These are phyloP conservation scores for Venturia asperata DNA, from an alignment of 2,329 filamentous ascomycete genomes.

Conservation along the genomic window DNA sequence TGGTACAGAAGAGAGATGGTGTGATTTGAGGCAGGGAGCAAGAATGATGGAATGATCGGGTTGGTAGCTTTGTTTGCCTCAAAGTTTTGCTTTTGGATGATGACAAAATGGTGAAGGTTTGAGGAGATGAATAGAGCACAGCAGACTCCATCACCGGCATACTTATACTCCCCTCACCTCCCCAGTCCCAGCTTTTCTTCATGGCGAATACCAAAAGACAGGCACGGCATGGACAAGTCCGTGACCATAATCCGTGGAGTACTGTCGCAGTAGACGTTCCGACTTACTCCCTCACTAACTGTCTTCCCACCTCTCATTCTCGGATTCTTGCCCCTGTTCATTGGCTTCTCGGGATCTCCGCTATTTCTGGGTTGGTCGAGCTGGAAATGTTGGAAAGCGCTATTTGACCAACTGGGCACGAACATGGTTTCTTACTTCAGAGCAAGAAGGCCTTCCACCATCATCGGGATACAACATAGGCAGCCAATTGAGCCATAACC, in stretches of 20 bases:
- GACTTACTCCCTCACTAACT: not conserved
- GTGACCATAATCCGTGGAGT: not conserved
- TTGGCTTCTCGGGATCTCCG: not conserved
- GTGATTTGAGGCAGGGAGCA: not conserved
- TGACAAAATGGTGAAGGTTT: not conserved
- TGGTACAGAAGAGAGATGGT: constrained; percentile 5
- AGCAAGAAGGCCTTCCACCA: not conserved
- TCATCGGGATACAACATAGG: not conserved
- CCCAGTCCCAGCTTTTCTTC: not conserved
- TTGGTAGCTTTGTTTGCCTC: not conserved
- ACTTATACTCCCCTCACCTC: not conserved
- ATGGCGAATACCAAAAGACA: not conserved
- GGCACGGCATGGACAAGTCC: not conserved
- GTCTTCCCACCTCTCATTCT: not conserved
- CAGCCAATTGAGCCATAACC: not conserved
- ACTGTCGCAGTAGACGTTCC: not conserved
- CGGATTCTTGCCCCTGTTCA: not conserved
- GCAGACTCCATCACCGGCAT: not conserved
- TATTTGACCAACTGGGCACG: not conserved
- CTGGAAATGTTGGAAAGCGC: not conserved
- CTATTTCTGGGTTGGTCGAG: not conserved
- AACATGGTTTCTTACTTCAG: not conserved
- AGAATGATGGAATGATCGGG: not conserved
- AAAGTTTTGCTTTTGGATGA: not conserved
- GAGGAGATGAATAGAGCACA: not conserved